Conservation (phyloP, 345 rosid species). For the Corchorus capsularis region DNA sequence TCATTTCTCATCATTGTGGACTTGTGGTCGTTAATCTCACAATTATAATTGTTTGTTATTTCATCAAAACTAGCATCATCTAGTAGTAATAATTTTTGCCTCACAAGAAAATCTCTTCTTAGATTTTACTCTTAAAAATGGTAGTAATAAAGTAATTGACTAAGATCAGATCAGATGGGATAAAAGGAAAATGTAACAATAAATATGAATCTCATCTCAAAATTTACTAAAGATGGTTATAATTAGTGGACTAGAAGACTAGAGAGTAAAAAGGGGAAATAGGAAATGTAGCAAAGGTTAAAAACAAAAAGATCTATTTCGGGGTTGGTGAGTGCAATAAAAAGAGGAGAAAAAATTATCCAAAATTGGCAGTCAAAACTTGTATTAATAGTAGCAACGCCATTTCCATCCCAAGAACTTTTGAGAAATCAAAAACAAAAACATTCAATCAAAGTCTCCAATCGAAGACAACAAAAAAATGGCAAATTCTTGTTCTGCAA, state of each 20-base stretch:
- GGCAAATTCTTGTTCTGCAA: constrained; percentile 31
- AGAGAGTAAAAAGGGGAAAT: not conserved
- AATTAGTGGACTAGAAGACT: not conserved
- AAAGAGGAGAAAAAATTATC: not conserved
- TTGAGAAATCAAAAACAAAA: not conserved
- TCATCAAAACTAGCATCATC: too few species aligned
- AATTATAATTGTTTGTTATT: too few species aligned
- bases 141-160: too few species aligned
- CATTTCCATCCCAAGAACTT: not conserved
- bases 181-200: too few species aligned
- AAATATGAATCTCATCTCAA: too few species aligned
- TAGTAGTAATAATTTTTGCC: too few species aligned
- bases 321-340: not conserved
- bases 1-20: too few species aligned
- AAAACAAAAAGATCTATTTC: not conserved
- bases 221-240: not conserved
- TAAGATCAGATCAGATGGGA: too few species aligned
- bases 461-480: not conserved
- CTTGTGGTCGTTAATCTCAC: too few species aligned
- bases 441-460: not conserved
- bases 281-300: not conserved
- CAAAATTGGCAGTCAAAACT: not conserved
- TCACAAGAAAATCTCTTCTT: too few species aligned
- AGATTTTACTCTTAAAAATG: too few species aligned
- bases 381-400: not conserved